Base-by-base conservation (phyloP, 2,329 filamentous ascomycete species). In the Colletotrichum nymphaeae region DNA sequence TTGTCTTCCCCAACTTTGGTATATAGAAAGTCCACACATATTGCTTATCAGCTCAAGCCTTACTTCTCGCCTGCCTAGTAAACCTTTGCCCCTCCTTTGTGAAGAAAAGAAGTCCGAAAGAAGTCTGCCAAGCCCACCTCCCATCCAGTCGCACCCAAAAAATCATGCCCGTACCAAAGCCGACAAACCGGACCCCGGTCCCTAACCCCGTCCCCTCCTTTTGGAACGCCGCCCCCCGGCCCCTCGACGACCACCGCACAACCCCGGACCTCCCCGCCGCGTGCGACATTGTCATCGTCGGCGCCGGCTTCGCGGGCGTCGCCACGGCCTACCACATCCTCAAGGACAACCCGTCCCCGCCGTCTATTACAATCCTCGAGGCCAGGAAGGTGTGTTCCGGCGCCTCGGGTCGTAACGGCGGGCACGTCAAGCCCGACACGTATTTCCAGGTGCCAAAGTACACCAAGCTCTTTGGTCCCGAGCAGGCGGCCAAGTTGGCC, bases 291-390 rank as follows among this genome's bases (percentile, higher is more conserved):
- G 80, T 84, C 24, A 83, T 88, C 52, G 81, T 88, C 22, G 87
- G 86, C 0, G 83, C 84, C n/a, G 87, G 86, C 0, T 86, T 84
- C 67, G 80, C 86, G 5, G 87, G 87, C 3, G 82, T 83, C 1
- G 81, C 83, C 1, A 81, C 84, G 4, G 83, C 83, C 0, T 85
- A 86, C 58, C 83, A 88, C 70, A 80, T 83, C 19, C 60, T 82
- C 11, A 76, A 77, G 30, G 55, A 70, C 63, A 28, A 59, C 57
- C 32, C 62, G 16, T 67, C 7, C 37, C 46, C 11, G 9, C 78
- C 77, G 1, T 77, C 75, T 2, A 80, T 84, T 11, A 75, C 78
- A 0, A 73, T 84, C 11, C 75, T 84, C 1, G 83, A 84, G 63
- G 80, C 82, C 1, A 76, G 82, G 1, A 67, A 81, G 37, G 75